Conservation (phyloP, 2,329 filamentous ascomycete species). For the Dactylonectria macrodidyma region DNA sequence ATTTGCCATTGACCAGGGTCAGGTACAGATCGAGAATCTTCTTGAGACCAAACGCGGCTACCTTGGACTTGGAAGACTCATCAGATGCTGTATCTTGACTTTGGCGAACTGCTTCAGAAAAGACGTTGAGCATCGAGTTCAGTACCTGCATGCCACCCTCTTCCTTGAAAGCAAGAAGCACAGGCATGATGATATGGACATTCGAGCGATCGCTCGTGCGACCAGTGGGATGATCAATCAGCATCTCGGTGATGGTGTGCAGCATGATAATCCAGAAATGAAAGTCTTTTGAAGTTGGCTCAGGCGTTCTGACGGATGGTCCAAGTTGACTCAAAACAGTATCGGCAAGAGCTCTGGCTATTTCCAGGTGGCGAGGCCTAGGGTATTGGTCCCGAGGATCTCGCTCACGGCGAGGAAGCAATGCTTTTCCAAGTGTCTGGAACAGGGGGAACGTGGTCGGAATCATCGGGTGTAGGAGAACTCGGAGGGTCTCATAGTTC, state of each 20-base stretch:
- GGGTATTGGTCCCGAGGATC: constrained; percentile 71
- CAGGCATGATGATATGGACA: constrained; percentile 76
- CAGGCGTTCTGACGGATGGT: constrained; percentile 57
- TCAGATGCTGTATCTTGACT: constrained; percentile 59
- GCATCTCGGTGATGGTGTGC: constrained; percentile 82
- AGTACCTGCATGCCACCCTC: constrained; percentile 82
- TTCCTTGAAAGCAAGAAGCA: constrained; percentile 90
- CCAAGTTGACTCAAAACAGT: constrained; percentile 79
- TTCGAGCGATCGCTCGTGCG: constrained; percentile 65
- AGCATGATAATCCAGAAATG: constrained; percentile 88
- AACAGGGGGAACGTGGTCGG: constrained; percentile 88
- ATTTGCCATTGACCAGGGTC: constrained; percentile 82
- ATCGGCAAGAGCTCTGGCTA: constrained; percentile 78
- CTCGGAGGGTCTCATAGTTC: constrained; percentile 84
- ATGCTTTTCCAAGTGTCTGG: constrained; percentile 85
- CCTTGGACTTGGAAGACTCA: constrained; percentile 62
- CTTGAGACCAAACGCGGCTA: constrained; percentile 75
- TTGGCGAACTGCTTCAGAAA: constrained; percentile 58
- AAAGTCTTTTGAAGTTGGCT: constrained; percentile 74
- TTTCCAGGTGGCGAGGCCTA: constrained; percentile 67
- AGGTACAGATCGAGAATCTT: constrained; percentile 89
- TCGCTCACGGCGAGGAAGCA: constrained; percentile 79
- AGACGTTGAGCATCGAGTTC: constrained; percentile 79
- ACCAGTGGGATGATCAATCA: constrained; percentile 74
- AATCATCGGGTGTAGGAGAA: constrained; percentile 83